Conservation (phyloP, 73 alveolate genomes). For the Paramecium primaurelia region DNA sequence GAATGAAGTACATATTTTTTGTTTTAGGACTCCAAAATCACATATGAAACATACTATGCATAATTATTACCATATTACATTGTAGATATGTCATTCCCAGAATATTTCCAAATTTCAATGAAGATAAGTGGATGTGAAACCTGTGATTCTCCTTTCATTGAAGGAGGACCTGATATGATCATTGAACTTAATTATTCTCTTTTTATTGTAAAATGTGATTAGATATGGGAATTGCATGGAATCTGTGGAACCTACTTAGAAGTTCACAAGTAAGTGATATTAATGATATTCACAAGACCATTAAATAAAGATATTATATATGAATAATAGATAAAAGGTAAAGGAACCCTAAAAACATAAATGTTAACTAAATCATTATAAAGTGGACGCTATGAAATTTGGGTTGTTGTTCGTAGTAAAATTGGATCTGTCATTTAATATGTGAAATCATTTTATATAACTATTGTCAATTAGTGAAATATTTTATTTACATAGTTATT, state of each 20-base stretch:
- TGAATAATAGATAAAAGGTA: background rate
- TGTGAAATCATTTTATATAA: conserved; percentile 16
- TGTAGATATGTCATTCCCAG: background rate
- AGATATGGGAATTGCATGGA: background rate
- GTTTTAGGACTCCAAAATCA: background rate
- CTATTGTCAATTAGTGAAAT: conserved; percentile 1
- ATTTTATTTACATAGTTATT: too few species aligned
- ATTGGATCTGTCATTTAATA: background rate
- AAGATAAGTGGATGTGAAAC: background rate
- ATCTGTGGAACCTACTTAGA: conserved; percentile 36
- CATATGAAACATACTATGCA: background rate
- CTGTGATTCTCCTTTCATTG: background rate
- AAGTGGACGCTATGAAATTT: conserved; percentile 29
- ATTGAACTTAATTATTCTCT: background rate
- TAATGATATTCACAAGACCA: background rate
- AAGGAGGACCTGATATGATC: conserved; percentile 44
- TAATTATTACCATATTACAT: background rate
- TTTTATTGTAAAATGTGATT: background rate
- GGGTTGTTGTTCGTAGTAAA: conserved; percentile 20
- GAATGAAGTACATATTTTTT: background rate
- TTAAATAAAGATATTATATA: background rate
- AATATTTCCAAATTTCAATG: background rate
- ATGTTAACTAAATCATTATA: background rate
- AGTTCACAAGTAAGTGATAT: background rate
- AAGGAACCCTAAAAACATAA: background rate